These are phyloP conservation scores for Planoprotostelium fungivorum DNA, from an alignment of 78 protist genomes.

Conservation along the genomic window DNA sequence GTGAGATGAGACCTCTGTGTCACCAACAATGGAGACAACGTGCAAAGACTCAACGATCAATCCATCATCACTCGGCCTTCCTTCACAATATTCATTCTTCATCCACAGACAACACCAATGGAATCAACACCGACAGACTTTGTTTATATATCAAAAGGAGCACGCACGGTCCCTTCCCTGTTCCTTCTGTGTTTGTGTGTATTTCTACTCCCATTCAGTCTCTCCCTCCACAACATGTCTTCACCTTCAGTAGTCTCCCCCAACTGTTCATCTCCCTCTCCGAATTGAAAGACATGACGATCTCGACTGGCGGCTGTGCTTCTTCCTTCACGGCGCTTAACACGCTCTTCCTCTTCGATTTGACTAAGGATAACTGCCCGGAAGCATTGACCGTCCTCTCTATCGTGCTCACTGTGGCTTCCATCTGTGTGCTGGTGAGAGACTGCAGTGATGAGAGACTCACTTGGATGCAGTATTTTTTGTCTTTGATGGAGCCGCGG, in stretches of 20 bases:
- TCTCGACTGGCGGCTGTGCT: background rate
- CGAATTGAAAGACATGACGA: background rate
- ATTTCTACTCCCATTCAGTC: background rate
- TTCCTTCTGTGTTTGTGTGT: background rate
- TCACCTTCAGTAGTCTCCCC: background rate
- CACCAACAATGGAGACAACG: too few relatives aligned
- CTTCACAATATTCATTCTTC: too few relatives aligned
- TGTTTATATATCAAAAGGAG: background rate
- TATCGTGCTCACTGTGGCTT: background rate
- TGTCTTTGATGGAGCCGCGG: background rate
- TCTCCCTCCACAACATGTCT: background rate
- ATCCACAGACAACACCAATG: too few relatives aligned
- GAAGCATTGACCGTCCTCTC: background rate
- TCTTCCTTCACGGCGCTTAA: background rate
- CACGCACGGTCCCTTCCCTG: background rate
- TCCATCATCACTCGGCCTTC: too few relatives aligned
- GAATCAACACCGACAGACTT: too few relatives aligned
- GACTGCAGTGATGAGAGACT: too few relatives aligned
- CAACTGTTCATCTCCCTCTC: background rate
- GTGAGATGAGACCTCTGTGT: too few relatives aligned
- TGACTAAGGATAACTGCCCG: background rate
- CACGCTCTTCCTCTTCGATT: background rate
- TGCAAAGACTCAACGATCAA: too few relatives aligned
- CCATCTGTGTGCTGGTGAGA: too few relatives aligned
- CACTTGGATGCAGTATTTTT: background rate